Evolutionary conservation across 257 asterid species (phyloP).

Genomic region (Leptodermis oblonga): DNA sequence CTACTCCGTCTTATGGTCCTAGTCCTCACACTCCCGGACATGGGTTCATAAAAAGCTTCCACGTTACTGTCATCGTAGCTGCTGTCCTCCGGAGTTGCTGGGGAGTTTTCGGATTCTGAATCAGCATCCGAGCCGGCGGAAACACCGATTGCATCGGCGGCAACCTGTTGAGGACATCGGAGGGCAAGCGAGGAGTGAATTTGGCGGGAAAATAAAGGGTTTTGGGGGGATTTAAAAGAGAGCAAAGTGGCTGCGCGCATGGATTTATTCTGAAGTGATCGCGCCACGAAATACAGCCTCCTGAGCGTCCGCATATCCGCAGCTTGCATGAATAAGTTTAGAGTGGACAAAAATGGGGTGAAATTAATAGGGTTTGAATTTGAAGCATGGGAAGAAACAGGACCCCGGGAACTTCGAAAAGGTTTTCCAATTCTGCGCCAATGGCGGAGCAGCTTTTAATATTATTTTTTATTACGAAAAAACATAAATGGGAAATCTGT

Average conservation of each 20-base stretch:
- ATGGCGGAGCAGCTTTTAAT: too few relatives aligned
- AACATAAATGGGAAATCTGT: too few relatives aligned
- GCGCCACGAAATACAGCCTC: slow-evolving; percentile 33
- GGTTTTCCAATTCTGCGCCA: too few relatives aligned
- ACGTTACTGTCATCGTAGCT: slow-evolving; percentile 28
- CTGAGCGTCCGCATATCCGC: slow-evolving; percentile 51
- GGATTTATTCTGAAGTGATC: slow-evolving; percentile 11
- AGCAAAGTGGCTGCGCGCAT: slow-evolving; percentile 18
- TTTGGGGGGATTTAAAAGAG: slow-evolving; percentile 24
- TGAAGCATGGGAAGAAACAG: neutral
- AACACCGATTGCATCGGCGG: slow-evolving; percentile 19
- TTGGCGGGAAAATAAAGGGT: slow-evolving; percentile 32
- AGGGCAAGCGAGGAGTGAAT: slow-evolving; percentile 30
- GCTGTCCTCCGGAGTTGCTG: slow-evolving; percentile 5
- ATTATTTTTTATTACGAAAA: too few relatives aligned
- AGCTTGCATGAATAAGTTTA: slow-evolving; percentile 30
- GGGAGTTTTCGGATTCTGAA: slow-evolving; percentile 21
- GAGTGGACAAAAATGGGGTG: neutral
- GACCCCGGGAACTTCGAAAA: slow-evolving; percentile 19
- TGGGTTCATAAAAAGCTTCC: slow-evolving; percentile 47
- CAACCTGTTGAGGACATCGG: slow-evolving; percentile 31
- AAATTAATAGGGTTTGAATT: slow-evolving; percentile 1
- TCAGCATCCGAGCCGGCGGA: slow-evolving; percentile 31
- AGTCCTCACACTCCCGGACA: slow-evolving; percentile 45
- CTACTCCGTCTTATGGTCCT: slow-evolving; percentile 35